phyloP scores from a whole-genome alignment of 2,329 filamentous ascomycete species.

The Rugonectria rugulosa region DNA sequence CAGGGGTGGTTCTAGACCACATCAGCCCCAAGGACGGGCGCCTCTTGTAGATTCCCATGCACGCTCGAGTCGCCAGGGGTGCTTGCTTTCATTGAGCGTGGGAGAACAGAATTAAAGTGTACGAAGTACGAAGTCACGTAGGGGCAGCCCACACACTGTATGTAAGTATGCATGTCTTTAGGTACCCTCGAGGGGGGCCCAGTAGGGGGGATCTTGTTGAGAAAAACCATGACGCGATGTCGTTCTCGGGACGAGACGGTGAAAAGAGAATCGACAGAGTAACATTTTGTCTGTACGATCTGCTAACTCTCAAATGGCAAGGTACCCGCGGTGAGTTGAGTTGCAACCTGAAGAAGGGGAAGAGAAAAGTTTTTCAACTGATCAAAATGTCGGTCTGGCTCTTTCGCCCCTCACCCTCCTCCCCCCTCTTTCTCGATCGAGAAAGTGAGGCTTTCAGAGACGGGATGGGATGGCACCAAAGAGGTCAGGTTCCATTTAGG shows the following conservation, averaged over 20 bases:
- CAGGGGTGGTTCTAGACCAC: slow-evolving; percentile 21
- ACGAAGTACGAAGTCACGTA: slow-evolving; percentile 5
- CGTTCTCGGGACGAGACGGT: slow-evolving; percentile 6
- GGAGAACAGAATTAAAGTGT: slow-evolving; percentile 6
- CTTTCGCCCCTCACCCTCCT: no score
- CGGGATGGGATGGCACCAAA: slow-evolving; percentile 21
- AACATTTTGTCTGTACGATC: background rate
- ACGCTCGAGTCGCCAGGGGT: slow-evolving; percentile 23
- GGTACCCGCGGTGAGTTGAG: background rate
- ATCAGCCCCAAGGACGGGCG: slow-evolving; percentile 20
- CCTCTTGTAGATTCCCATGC: slow-evolving; percentile 37
- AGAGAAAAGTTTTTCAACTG: slow-evolving; percentile 2
- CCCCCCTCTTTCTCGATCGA: background rate
- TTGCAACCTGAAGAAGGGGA: background rate
- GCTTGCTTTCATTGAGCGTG: background rate
- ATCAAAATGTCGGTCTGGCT: slow-evolving; percentile 37
- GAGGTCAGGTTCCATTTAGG: slow-evolving; percentile 9
- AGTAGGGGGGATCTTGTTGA: background rate
- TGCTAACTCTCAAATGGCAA: slow-evolving; percentile 2
- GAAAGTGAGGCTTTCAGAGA: slow-evolving; percentile 13
- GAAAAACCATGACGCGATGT: slow-evolving; percentile 6
- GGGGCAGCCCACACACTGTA: slow-evolving; percentile 19
- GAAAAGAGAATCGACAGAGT: background rate
- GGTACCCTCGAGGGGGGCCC: background rate
- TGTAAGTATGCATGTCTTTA: background rate